Conservation (phyloP, 257 asterid species). For the Lantana camara region DNA sequence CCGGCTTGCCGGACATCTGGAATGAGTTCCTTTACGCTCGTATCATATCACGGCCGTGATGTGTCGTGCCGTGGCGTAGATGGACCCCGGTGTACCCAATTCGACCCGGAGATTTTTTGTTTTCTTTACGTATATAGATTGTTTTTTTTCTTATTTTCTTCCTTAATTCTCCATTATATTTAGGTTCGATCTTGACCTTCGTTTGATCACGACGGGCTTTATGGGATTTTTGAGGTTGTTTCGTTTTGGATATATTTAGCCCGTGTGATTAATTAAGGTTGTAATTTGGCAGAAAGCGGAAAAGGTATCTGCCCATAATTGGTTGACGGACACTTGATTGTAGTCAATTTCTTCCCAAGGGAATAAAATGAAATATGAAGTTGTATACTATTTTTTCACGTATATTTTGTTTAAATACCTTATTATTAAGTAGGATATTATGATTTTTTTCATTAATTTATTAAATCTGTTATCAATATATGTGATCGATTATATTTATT, state of each 20-base stretch:
- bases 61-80: too few species aligned
- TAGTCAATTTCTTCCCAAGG: slow-evolving; percentile 9
- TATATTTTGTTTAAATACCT: not conserved
- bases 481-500: too few species aligned
- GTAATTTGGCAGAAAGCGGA: not conserved
- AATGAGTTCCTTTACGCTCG: slow-evolving; percentile 55
- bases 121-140: not conserved
- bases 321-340: slow-evolving; percentile 25
- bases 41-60: slow-evolving; percentile 28
- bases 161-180: not conserved
- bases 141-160: not conserved
- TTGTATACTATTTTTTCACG: not conserved
- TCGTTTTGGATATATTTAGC: not conserved
- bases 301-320: not conserved
- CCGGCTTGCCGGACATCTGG: slow-evolving; percentile 83
- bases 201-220: slow-evolving; percentile 9
- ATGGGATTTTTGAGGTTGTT: not conserved
- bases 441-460: not conserved
- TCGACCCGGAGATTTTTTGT: slow-evolving; percentile 18
- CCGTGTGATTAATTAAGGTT: slow-evolving; percentile 3
- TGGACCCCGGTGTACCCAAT: not conserved
- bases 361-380: slow-evolving; percentile 14
- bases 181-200: not conserved
- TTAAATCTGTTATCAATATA: too few species aligned
- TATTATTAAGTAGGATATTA: not conserved